These are phyloP conservation scores for Aspergillus sojae DNA, from an alignment of 2,329 filamentous ascomycete genomes.

Conservation along the genomic window DNA sequence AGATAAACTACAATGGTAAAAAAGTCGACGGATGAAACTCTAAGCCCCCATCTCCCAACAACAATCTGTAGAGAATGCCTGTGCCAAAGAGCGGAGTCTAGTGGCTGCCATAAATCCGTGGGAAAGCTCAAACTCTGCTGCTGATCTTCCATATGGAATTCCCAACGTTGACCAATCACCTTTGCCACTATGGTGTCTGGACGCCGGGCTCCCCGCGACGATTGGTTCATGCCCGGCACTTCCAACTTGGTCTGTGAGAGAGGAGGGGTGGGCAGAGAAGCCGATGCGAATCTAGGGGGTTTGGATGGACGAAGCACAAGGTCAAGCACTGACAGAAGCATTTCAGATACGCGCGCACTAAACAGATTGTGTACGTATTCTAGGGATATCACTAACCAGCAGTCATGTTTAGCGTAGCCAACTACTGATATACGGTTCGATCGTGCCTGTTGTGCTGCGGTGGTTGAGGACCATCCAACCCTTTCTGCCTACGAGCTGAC, in stretches of 20 bases:
- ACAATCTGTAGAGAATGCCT: not conserved
- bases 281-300: slow-evolving; percentile 1
- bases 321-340: not conserved
- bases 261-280: not conserved
- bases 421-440: not conserved
- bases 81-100: slow-evolving; percentile 7
- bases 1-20: not conserved
- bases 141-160: slow-evolving; percentile 28
- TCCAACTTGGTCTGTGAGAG: not conserved
- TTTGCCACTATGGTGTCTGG: slow-evolving; percentile 14
- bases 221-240: slow-evolving; percentile 14
- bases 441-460: not conserved
- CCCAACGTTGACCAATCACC: slow-evolving; percentile 22
- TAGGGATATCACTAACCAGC: not conserved
- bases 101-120: slow-evolving; percentile 20
- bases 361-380: not conserved
- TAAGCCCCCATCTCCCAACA: not conserved
- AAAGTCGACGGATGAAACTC: not conserved
- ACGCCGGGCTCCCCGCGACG: slow-evolving; percentile 10
- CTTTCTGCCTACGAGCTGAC: not conserved
- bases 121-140: slow-evolving; percentile 22
- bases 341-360: not conserved
- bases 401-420: not conserved
- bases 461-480: not conserved
- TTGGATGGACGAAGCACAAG: not conserved